A percentile compares a stretch with the other conserved stretches of the same genome.
Conservation (phyloP, 192 early-diverging fungal genomes). For the Entophlyctis luteolus region DNA sequence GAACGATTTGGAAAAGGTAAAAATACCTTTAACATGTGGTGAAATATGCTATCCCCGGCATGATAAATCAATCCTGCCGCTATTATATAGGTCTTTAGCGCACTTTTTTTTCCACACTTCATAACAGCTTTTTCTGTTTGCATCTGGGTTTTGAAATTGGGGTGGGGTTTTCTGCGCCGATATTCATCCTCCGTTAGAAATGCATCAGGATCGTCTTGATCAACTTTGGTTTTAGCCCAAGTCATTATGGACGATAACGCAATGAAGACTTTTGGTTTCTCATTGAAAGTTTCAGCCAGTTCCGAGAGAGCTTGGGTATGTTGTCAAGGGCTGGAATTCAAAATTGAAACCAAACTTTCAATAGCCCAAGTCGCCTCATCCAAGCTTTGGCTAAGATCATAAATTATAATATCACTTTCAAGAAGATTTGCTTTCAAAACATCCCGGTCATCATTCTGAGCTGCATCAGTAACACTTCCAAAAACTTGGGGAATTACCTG, state of each 20-base stretch:
- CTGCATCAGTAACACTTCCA: not conserved
- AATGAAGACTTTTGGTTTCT: constrained; percentile 56
- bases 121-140: constrained; percentile 53
- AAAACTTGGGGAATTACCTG: constrained; percentile 24
- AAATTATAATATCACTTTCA: constrained; percentile 52
- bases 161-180: constrained; percentile 53
- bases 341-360: constrained; percentile 35
- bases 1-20: not conserved
- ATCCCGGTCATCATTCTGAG: constrained; percentile 42
- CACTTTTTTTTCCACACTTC: constrained; percentile 54
- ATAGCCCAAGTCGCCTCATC: constrained; percentile 58
- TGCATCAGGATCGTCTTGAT: constrained; percentile 56
- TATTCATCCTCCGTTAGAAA: constrained; percentile 58
- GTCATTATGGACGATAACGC: constrained; percentile 58
- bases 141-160: constrained; percentile 56
- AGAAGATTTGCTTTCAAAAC: constrained; percentile 37
- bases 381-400: constrained; percentile 47
- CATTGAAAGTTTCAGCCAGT: constrained; percentile 45
- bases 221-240: constrained; percentile 58
- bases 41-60: constrained; percentile 54
- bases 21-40: constrained; percentile 52
- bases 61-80: constrained; percentile 56
- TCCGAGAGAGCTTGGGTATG: constrained; percentile 40
- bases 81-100: constrained; percentile 52
- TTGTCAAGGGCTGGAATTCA: not conserved